These are phyloP conservation scores for Zalaria sp. DNA, from an alignment of 2,329 filamentous ascomycete species.

Conservation along the genomic window DNA sequence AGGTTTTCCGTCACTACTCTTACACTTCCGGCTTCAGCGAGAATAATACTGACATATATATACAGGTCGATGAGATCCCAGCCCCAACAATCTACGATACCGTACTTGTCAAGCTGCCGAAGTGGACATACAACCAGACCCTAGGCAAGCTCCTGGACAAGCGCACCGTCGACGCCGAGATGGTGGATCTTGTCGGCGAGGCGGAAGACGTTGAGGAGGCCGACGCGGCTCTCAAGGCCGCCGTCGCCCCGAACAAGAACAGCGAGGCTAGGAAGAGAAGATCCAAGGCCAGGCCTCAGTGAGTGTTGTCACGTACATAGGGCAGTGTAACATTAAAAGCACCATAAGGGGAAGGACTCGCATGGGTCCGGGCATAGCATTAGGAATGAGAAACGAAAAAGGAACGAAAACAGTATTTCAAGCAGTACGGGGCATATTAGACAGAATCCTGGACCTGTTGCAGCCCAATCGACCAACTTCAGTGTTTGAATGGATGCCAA, in stretches of 20 bases:
- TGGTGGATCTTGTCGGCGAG: slow-evolving; percentile 21
- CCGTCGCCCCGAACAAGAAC: slow-evolving; percentile 29
- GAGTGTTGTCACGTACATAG: too few relatives aligned
- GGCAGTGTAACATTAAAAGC: too few relatives aligned
- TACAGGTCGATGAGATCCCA: slow-evolving; percentile 62
- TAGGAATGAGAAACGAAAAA: too few relatives aligned
- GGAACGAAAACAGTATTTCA: too few relatives aligned
- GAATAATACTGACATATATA: slow-evolving; percentile 9
- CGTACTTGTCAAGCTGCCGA: slow-evolving; percentile 62
- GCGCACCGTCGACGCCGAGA: slow-evolving; percentile 14
- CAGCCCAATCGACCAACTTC: too few relatives aligned
- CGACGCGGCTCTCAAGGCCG: slow-evolving; percentile 22
- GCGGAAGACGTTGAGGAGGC: slow-evolving; percentile 22
- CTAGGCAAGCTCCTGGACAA: slow-evolving; percentile 28
- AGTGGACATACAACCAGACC: slow-evolving; percentile 50
- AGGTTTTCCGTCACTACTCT: slow-evolving; percentile 28
- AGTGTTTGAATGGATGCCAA: too few relatives aligned
- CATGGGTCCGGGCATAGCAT: too few relatives aligned
- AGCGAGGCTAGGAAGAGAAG: slow-evolving; percentile 28
- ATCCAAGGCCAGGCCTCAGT: slow-evolving; percentile 8
- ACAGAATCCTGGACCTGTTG: too few relatives aligned
- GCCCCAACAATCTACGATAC: slow-evolving; percentile 70
- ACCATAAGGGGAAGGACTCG: too few relatives aligned
- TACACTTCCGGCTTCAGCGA: neutral
- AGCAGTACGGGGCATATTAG: too few relatives aligned